Base-by-base conservation (phyloP, 1,284 basidiomycete genomes). In the Trichosporon ovoides region DNA sequence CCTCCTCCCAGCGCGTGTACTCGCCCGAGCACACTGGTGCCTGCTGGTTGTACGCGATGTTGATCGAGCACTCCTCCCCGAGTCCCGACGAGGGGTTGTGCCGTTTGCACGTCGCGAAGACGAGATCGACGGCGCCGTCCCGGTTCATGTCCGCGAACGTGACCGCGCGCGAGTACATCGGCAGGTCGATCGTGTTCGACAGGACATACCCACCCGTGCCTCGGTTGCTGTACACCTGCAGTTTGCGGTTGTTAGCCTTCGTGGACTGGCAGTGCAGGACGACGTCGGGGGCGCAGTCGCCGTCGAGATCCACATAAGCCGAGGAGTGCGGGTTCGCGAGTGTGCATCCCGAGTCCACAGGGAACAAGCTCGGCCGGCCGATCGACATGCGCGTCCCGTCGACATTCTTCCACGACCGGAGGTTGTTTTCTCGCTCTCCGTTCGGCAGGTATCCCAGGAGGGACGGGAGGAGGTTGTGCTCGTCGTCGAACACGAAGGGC, bases 41-140 rank as follows among this genome's bases (percentile, higher is more conserved):
- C 72, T 99, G 95, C 60, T 87, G 82, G 76, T 98, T 99, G 80
- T 91, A 98, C 2, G 87, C 93, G 61, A 98, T 88, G 70, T 96
- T 93, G 74, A 99, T 83, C 50, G 79, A 80, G 75, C 96, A 98
- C 51, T 83, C 81, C 0, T 79, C 79, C 5, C 91, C 91, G 1
- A 88, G 76, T 0, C 89, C 89, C 0, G 82, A 83, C 0, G 80
- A 80, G 0, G 81, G 73, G 2, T 89, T 90, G 14, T 87, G 83
- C 2, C 81, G 83, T 1, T 83, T 78, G 74, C 95, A 99, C 0
- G 88, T 88, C 0, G 90, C 83, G 68, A 98, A 94, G 52, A 98
- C 82, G 81, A 98, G 85, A 74, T 98, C 95, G 48, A 98, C 89
- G 0, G 94, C 95, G 1, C 95, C 95, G 69, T 98, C 96, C 12